Conservation (phyloP, 768 basidiomycete genomes). For the Boletus rex-veris region DNA sequence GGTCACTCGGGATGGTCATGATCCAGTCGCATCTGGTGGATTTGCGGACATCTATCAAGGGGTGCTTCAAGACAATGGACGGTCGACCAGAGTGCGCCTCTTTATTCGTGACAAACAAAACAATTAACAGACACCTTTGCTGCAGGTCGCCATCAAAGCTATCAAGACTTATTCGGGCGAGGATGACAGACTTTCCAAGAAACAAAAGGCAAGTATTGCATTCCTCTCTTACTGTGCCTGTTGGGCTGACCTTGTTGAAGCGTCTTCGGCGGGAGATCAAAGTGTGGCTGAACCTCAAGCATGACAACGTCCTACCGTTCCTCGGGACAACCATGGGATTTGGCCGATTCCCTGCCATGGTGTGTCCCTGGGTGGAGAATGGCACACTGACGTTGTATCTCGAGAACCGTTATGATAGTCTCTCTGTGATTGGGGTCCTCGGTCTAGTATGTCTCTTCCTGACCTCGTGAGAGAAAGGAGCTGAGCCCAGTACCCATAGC, state of each 20-base stretch:
- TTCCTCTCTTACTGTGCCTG: neutral
- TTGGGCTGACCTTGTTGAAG: constrained; percentile 10
- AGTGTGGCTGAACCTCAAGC: too few species aligned
- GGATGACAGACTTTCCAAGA: neutral
- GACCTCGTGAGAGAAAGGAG: too few species aligned
- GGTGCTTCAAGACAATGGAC: too few species aligned
- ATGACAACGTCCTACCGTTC: too few species aligned
- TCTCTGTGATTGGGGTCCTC: neutral
- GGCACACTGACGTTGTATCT: constrained; percentile 14
- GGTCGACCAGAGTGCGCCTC: too few species aligned
- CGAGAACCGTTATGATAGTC: constrained; percentile 3
- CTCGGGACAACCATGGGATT: too few species aligned
- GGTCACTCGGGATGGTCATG: too few species aligned
- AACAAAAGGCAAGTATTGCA: neutral
- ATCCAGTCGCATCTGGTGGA: too few species aligned
- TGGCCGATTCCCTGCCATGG: too few species aligned
- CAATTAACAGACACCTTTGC: neutral
- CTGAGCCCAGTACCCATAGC: constrained; percentile 1
- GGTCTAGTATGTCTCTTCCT: neutral
- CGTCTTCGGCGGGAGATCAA: constrained; percentile 10
- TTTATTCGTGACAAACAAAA: too few species aligned
- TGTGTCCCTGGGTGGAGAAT: too few species aligned
- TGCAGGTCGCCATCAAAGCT: neutral
- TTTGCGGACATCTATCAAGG: too few species aligned
- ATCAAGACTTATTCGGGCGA: neutral